Evolutionary conservation across 805 yeast species (phyloP).

Genomic region (Millerozyma acaciae): DNA sequence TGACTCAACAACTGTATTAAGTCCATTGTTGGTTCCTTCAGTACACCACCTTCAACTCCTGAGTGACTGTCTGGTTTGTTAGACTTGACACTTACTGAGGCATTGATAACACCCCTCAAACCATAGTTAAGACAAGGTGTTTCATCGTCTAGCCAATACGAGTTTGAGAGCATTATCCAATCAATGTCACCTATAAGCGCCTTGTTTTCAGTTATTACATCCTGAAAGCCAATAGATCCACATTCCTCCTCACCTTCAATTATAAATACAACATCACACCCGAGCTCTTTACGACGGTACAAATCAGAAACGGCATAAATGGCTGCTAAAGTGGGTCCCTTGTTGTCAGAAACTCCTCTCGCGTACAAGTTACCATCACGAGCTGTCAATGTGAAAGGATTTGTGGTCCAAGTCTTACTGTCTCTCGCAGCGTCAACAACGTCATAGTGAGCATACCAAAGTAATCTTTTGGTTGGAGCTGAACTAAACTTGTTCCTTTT

Average conservation of each 20-base stretch:
- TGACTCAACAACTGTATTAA: slow-evolving; percentile 67
- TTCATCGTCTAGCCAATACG: slow-evolving; percentile 88
- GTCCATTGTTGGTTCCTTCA: slow-evolving; percentile 86
- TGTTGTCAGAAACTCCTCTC: slow-evolving; percentile 91
- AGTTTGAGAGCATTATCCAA: slow-evolving; percentile 86
- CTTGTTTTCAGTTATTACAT: slow-evolving; percentile 52
- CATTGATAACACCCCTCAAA: slow-evolving; percentile 83
- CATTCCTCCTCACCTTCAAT: slow-evolving; percentile 96
- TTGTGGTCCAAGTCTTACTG: slow-evolving; percentile 63
- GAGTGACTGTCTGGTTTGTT: slow-evolving; percentile 89
- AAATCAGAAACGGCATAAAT: slow-evolving; percentile 82
- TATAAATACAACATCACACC: slow-evolving; percentile 73
- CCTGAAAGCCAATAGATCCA: slow-evolving; percentile 82
- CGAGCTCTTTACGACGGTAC: slow-evolving; percentile 45
- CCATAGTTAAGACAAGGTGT: slow-evolving; percentile 95
- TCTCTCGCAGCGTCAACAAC: slow-evolving; percentile 74
- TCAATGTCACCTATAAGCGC: slow-evolving; percentile 60
- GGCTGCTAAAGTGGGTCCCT: slow-evolving; percentile 88
- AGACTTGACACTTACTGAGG: slow-evolving; percentile 64
- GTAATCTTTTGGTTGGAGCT: slow-evolving; percentile 34
- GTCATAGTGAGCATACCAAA: slow-evolving; percentile 97
- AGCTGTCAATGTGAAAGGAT: slow-evolving; percentile 74
- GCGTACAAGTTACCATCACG: slow-evolving; percentile 84
- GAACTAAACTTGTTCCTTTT: slow-evolving; percentile 32
- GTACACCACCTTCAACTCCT: slow-evolving; percentile 93